phyloP scores from a whole-genome alignment of 495 filamentous ascomycete species.

The Aspergillus homomorphus region DNA sequence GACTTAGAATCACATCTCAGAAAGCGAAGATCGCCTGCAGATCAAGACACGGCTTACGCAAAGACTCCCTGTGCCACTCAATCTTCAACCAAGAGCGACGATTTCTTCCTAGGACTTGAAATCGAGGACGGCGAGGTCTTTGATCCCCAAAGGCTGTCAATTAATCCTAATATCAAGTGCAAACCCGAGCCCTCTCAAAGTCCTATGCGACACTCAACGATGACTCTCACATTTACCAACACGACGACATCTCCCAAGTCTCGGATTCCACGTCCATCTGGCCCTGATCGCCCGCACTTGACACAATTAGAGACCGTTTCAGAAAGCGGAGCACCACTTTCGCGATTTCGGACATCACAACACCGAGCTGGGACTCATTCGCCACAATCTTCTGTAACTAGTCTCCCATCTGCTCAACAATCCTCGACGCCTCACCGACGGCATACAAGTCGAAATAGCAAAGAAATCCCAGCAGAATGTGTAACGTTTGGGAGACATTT shows the following conservation, averaged over 20 bases:
- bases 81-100: constrained; percentile 57
- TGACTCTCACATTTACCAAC: constrained; percentile 88
- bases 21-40: constrained; percentile 57
- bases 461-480: constrained; percentile 53
- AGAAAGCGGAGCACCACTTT: constrained; percentile 76
- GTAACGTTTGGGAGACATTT: constrained; percentile 73
- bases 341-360: constrained; percentile 54
- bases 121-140: constrained; percentile 81
- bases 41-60: constrained; percentile 34
- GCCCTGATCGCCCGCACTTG: constrained; percentile 64
- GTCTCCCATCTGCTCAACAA: constrained; percentile 55
- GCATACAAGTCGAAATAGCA: constrained; percentile 55
- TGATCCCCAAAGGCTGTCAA: constrained; percentile 68
- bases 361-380: constrained; percentile 63
- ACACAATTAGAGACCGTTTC: constrained; percentile 83
- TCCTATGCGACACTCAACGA: constrained; percentile 68
- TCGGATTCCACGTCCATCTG: constrained; percentile 61
- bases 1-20: constrained; percentile 74
- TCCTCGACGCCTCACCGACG: constrained; percentile 56
- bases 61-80: constrained; percentile 31
- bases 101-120: constrained; percentile 85
- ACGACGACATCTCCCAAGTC: constrained; percentile 47
- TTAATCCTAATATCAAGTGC: constrained; percentile 93
- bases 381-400: constrained; percentile 62
- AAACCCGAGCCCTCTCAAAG: constrained; percentile 66